Percentiles rank a stretch among this genome's conserved stretches.
These are phyloP conservation scores for Phytophthora crassamura DNA, from an alignment of 352 stramenopile genomes.

Conservation along the genomic window DNA sequence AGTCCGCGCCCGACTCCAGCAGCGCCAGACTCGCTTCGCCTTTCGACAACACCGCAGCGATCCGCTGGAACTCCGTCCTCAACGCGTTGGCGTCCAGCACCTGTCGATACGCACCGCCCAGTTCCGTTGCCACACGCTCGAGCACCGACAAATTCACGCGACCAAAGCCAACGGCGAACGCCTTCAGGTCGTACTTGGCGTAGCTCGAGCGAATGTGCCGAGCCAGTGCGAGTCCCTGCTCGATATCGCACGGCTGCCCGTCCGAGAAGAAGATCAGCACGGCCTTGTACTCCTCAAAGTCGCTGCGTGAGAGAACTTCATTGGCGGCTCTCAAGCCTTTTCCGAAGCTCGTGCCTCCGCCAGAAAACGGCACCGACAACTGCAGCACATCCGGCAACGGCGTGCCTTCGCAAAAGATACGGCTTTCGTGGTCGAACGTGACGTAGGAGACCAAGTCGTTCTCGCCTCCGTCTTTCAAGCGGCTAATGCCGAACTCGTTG, in stretches of 20 bases:
- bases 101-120: conserved; percentile 60
- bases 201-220: conserved; percentile 54
- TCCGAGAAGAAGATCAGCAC: conserved; percentile 51
- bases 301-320: conserved; percentile 68
- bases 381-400: background rate
- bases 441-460: conserved; percentile 46
- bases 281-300: conserved; percentile 54
- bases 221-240: conserved; percentile 45
- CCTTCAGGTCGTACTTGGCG: conserved; percentile 56
- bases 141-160: conserved; percentile 59
- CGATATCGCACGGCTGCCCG: conserved; percentile 45
- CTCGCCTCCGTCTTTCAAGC: conserved; percentile 24
- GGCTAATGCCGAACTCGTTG: conserved; percentile 32
- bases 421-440: conserved; percentile 32
- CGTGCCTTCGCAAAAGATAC: conserved; percentile 30
- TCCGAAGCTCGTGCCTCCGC: conserved; percentile 46
- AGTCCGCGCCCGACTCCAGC: conserved; percentile 4
- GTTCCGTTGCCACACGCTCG: conserved; percentile 44
- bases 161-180: conserved; percentile 73
- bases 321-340: conserved; percentile 48
- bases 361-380: conserved; percentile 36
- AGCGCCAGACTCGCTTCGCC: conserved; percentile 40
- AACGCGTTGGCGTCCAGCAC: conserved; percentile 37
- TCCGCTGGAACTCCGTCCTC: conserved; percentile 37
- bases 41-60: conserved; percentile 32